phyloP scores from a whole-genome alignment of 1,284 basidiomycete species.

The Coriolopsis trogii region DNA sequence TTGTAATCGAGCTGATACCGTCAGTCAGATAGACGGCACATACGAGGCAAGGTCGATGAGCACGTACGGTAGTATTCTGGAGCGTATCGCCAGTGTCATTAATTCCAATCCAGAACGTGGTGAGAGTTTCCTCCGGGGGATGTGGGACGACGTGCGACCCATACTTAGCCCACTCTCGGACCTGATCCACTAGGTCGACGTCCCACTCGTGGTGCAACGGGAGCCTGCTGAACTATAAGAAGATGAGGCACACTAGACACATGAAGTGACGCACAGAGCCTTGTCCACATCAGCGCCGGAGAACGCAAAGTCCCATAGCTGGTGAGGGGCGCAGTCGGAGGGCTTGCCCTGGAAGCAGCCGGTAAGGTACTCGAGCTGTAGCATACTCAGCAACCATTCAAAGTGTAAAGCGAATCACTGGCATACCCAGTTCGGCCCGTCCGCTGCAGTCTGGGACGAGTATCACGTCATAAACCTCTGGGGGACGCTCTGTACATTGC shows the following conservation, averaged over 20 bases:
- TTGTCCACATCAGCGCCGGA: constrained; percentile 56
- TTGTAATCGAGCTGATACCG: constrained; percentile 31
- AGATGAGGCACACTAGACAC: neutral
- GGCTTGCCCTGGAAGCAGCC: constrained; percentile 52
- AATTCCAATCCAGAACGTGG: constrained; percentile 62
- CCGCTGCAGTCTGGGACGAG: constrained; percentile 49
- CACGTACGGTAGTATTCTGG: constrained; percentile 44
- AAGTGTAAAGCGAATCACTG: neutral
- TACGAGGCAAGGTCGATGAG: neutral
- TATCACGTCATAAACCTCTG: neutral
- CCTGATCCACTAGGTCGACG: constrained; percentile 50
- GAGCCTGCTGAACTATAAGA: constrained; percentile 24
- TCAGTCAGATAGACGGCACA: neutral
- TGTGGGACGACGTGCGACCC: constrained; percentile 49
- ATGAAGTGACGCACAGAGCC: constrained; percentile 38
- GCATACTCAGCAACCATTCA: neutral
- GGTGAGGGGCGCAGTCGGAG: constrained; percentile 43
- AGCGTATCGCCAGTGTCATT: constrained; percentile 58
- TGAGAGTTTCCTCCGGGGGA: constrained; percentile 45
- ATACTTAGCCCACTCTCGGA: constrained; percentile 49
- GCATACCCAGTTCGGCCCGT: constrained; percentile 55
- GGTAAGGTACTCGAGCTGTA: constrained; percentile 46
- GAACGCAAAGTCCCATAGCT: constrained; percentile 61
- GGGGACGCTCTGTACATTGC: neutral
- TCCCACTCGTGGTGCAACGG: constrained; percentile 48